A percentile compares a stretch with the other conserved stretches of the same genome.
phyloP scores from a whole-genome alignment of 2,329 filamentous ascomycete genomes.

The Pseudogymnoascus sp. region DNA sequence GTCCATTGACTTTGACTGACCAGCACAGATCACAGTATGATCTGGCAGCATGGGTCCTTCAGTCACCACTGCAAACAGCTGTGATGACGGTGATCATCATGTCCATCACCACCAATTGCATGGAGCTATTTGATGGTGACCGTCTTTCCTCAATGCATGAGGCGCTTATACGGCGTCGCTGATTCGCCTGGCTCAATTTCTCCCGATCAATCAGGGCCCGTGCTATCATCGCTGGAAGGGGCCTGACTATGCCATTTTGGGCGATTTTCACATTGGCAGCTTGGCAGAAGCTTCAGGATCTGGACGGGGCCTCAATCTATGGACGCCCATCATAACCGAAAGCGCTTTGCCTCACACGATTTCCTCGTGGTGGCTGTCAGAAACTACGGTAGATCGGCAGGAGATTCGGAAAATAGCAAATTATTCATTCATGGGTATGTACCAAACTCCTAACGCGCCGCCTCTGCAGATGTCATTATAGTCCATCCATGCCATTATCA shows the following conservation, averaged over 20 bases:
- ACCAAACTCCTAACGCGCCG: constrained; percentile 1
- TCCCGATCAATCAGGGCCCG: constrained; percentile 6
- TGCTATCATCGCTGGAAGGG: neutral
- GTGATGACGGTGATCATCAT: neutral
- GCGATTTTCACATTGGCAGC: neutral
- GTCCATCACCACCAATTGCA: constrained; percentile 1
- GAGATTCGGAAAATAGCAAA: constrained; percentile 2
- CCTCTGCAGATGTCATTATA: neutral
- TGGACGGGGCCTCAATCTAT: neutral
- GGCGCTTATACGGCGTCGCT: constrained; percentile 1
- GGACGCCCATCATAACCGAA: constrained; percentile 4
- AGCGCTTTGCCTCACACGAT: neutral
- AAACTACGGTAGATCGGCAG: neutral
- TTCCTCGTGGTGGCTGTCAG: constrained; percentile 3
- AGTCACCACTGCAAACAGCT: neutral
- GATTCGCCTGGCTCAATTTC: neutral
- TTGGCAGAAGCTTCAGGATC: constrained; percentile 7
- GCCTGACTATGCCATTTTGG: constrained; percentile 1
- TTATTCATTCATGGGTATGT: constrained; percentile 9
- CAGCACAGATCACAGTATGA: constrained; percentile 3
- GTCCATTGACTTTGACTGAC: constrained; percentile 4
- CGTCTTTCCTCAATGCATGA: neutral
- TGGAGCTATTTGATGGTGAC: neutral
- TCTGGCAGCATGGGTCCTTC: constrained; percentile 5
- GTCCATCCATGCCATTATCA: constrained; percentile 32